Evolutionary conservation across 768 basidiomycete genomes (phyloP), one percentile per base, ranked within the genome.

Genomic region (Trichaptum fuscoviolaceum): DNA sequence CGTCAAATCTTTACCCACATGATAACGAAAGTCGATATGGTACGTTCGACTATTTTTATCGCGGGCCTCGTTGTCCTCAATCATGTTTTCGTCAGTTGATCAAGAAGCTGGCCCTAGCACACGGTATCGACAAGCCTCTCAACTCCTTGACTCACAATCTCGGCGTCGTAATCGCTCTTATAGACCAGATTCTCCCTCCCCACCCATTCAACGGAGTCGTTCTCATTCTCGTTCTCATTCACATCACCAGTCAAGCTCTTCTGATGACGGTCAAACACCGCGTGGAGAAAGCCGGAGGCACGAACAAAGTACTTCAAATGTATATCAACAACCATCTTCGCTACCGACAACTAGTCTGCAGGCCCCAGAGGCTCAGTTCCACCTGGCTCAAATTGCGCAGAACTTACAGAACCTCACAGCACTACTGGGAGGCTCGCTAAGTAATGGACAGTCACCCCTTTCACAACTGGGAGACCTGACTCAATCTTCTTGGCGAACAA

Each of bases 331-430:
- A 52, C 3, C 42, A 15, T 12, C 42, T 4, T 52, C 42, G 3
- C 42, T 6, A 52, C 3, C 42, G 42, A 52, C 20, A 52, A 12
- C 42, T 15, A 52, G 15, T 20, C 15, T 52, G 15, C 42, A 52
- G 20, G 10, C 42, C 20, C 42, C 42, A 52, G 42, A 52, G 20
- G 42, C 59, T 25, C 59, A 25, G 30, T 24, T 61, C 10, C 59
- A 61, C 23, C 30, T 61, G 59, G 59, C 42, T 20, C 12, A 52
- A 20, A 52, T 52, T 52, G 59, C 59, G 24, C 59, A 61, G 23
- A 34, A 25, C 15, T 25, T 61, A 23, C 59, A 61, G 24, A 61
- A 34, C 59, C 59, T 61, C 15, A 25, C 59, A 15, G 59, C 30
- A 17, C 59, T 61, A 34, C 15, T 61, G 23, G 30, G 59, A 25